Base-by-base conservation (phyloP, 2,329 filamentous ascomycete genomes). In the Dissoconium aciculare region DNA sequence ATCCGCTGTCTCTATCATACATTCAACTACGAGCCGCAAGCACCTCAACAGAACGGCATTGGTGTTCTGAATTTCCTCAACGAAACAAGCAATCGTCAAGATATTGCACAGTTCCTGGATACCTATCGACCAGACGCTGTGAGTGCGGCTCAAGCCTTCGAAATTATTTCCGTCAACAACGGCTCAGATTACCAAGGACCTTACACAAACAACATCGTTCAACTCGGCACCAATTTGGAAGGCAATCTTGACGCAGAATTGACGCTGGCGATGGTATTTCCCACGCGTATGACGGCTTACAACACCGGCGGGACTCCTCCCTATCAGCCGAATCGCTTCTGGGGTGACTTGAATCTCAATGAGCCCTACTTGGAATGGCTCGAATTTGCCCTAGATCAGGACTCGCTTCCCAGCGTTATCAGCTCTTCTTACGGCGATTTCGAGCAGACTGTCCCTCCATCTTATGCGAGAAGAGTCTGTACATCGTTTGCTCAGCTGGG, bases 201-300 rank as follows among this genome's bases (percentile, higher is more conserved):
- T 2, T 44, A 59, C 32, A 55, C 50, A 5, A 40, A 43, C 2
- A 43, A 47, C 2, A 47, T 56, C 30, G 39, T 51, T 16, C 39
- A 27, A 2, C 28, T 40, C 1, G 44, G 42, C 3, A 38, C 23
- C 8, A 40, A 43, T 32, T 44, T 53, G 4, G 74, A 80, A 50
- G 74, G 70, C 12, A 75, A 73, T 38, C 58, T 79, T 9, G 74
- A 79, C 44, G 58, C 72, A 3, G 68, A 78, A 43, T 71, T 73
- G 30, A 62, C 73, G 5, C 46, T 72, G 5, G 63, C 63, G 9
- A 56, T 76, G 34, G 64, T 61, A 39, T 63, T 62, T 37, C 64
- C 66, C 2, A 62, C 67, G 3, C 63, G 65, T 6, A 60, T 72
- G 27, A 61, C 56, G 5, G 68, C 67, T 33, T 79, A 70, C 51